A percentile compares a stretch with the other conserved stretches of the same genome.
Conservation (phyloP, 2,329 filamentous ascomycete species). For the Talaromyces sp. region DNA sequence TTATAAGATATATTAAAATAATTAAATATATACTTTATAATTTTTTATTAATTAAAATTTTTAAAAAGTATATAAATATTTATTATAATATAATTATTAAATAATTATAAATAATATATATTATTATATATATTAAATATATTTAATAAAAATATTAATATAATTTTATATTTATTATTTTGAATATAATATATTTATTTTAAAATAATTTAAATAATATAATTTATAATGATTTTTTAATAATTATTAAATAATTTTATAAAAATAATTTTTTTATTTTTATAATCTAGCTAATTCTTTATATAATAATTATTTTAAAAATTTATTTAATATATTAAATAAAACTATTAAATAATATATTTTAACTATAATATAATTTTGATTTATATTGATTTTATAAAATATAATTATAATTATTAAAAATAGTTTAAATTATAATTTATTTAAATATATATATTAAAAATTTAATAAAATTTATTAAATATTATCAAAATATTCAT, state of each 20-base stretch:
- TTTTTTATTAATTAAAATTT: too few species aligned
- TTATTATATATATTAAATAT: neutral
- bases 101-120: neutral
- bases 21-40: too few species aligned
- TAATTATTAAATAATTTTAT: neutral
- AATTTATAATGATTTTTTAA: neutral
- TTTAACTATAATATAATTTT: neutral
- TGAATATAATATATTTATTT: neutral
- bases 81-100: neutral
- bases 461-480: neutral
- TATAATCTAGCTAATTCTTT: neutral
- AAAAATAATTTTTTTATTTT: neutral
- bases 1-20: too few species aligned
- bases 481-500: neutral
- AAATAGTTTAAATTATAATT: neutral
- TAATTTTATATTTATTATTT: neutral
- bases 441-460: neutral
- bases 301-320: neutral
- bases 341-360: neutral
- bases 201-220: neutral
- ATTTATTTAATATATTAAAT: neutral
- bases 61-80: too few species aligned
- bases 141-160: neutral
- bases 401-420: neutral
- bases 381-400: neutral